Evolutionary conservation across 495 filamentous ascomycete genomes (phyloP).

Genomic region (Beverwykella pulmonaria): DNA sequence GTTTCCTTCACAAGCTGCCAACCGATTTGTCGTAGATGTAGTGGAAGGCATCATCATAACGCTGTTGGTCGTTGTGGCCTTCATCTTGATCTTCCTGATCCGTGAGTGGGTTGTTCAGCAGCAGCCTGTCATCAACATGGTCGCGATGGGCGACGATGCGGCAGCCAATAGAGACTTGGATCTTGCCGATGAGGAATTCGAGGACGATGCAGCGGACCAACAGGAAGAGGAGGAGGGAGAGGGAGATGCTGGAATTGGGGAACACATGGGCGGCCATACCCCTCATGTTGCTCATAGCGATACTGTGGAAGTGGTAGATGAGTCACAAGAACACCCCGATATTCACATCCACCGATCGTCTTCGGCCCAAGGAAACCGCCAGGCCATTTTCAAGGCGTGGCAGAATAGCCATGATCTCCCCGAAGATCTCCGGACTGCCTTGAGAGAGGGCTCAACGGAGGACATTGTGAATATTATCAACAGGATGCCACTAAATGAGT

Average conservation of each 20-base stretch:
- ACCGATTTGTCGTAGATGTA: slow-evolving; percentile 77
- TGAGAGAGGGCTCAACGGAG: slow-evolving; percentile 24
- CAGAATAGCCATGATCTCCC: slow-evolving; percentile 26
- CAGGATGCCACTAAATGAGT: slow-evolving; percentile 25
- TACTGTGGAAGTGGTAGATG: slow-evolving; percentile 7
- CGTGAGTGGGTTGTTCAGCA: slow-evolving; percentile 98
- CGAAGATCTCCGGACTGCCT: slow-evolving; percentile 19
- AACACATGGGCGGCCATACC: slow-evolving; percentile 2
- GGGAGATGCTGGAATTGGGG: slow-evolving; percentile 28
- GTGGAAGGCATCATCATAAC: slow-evolving; percentile 94
- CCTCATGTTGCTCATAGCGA: slow-evolving; percentile 35
- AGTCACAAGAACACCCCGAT: background rate
- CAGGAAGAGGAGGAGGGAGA: slow-evolving; percentile 31
- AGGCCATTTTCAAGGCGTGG: slow-evolving; percentile 6
- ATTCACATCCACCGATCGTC: background rate
- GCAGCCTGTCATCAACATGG: slow-evolving; percentile 75
- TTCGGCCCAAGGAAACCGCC: background rate
- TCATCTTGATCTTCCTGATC: slow-evolving; percentile 94
- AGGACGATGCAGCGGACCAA: slow-evolving; percentile 32
- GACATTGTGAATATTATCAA: slow-evolving; percentile 27
- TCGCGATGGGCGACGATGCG: slow-evolving; percentile 20
- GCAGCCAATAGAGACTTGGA: slow-evolving; percentile 41
- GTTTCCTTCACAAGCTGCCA: slow-evolving; percentile 69
- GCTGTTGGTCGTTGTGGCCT: slow-evolving; percentile 81
- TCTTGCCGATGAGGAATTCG: slow-evolving; percentile 37